A percentile compares a stretch with the other conserved stretches of the same genome.
phyloP scores from a whole-genome alignment of 176 grass and related monocot genomes.

The Echinochloa phyllopogon region DNA sequence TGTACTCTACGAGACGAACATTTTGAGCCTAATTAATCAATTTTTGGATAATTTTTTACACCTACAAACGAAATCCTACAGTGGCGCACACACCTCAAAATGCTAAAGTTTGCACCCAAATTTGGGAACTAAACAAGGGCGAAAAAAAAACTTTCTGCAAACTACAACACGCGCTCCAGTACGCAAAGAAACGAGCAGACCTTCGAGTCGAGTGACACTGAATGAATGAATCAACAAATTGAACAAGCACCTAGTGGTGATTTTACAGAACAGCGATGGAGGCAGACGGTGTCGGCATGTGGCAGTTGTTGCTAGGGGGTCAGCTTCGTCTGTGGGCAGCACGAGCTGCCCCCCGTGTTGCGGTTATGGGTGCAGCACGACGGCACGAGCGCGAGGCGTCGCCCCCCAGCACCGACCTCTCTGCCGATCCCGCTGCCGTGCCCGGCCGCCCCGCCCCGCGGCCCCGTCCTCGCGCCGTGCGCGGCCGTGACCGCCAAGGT shows the following conservation, averaged over 20 bases:
- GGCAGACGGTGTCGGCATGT: background rate
- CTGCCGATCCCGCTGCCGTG: background rate
- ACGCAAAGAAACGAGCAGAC: background rate
- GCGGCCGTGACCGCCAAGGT: background rate
- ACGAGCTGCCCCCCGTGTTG: background rate
- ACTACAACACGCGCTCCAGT: background rate
- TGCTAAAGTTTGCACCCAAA: no score
- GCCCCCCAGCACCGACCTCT: background rate
- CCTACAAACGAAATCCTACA: no score
- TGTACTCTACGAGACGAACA: no score
- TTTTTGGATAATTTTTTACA: no score
- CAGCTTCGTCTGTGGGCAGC: background rate
- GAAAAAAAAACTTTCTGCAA: background rate
- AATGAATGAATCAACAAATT: background rate
- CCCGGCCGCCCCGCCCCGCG: background rate
- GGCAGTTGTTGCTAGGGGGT: background rate
- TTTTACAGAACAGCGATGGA: background rate
- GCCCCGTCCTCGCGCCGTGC: background rate
- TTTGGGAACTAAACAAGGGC: no score
- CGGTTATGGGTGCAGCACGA: conserved; percentile 36
- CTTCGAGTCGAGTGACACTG: background rate
- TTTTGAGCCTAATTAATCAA: no score
- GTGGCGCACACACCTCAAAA: no score
- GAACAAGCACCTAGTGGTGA: background rate
- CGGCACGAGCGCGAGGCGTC: background rate